Percentiles rank a stretch among this genome's conserved stretches.
Conservation (phyloP, 2,329 filamentous ascomycete species). For the Immersiporthe knoxdaviesiana region DNA sequence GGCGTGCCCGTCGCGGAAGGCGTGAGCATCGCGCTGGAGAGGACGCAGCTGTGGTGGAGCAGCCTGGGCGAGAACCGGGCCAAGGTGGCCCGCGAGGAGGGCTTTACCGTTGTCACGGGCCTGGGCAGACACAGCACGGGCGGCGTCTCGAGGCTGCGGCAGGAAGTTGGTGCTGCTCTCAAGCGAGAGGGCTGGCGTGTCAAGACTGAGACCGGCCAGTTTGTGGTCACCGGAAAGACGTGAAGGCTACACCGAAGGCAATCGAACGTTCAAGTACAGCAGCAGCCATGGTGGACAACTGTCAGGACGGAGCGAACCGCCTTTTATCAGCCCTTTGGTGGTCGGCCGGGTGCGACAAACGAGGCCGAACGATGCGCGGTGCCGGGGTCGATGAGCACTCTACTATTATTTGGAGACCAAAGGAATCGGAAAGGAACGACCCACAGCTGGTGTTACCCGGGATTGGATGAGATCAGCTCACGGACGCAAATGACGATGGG, state of each 20-base stretch:
- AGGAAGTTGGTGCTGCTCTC: conserved; percentile 77
- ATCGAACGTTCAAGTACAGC: not conserved
- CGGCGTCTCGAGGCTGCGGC: conserved; percentile 75
- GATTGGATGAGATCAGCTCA: not conserved
- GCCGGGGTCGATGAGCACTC: not conserved
- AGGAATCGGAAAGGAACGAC: not conserved
- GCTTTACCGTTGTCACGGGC: conserved; percentile 80
- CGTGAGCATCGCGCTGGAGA: conserved; percentile 72
- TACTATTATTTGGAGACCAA: not conserved
- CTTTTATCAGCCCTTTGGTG: not conserved
- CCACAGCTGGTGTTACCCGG: not conserved
- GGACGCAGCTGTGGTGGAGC: conserved; percentile 77
- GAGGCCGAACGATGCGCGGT: not conserved
- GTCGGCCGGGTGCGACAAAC: not conserved
- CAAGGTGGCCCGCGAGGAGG: conserved; percentile 49
- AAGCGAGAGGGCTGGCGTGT: conserved; percentile 82
- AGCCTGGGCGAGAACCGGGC: conserved; percentile 67
- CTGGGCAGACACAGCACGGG: conserved; percentile 76
- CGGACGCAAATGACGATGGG: not conserved
- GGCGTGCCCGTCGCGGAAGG: conserved; percentile 81
- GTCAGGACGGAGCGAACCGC: not conserved
- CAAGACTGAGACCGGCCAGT: conserved; percentile 69
- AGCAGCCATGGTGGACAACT: not conserved
- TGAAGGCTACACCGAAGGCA: not conserved
- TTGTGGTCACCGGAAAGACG: conserved; percentile 66